Conservation (phyloP, 1,284 basidiomycete species). For the Volvariella volvacea region DNA sequence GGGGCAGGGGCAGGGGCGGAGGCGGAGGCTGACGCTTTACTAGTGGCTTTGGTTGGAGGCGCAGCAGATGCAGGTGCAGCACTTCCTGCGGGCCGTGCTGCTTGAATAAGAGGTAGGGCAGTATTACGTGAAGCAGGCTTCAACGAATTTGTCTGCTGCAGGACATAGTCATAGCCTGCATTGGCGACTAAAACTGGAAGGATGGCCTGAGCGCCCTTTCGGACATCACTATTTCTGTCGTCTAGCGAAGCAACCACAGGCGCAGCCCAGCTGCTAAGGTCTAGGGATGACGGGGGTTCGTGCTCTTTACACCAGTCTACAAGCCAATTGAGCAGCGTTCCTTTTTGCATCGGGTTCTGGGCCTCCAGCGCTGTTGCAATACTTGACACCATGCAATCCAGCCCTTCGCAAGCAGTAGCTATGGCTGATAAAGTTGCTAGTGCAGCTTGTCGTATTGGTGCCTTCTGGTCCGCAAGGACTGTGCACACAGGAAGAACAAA, state of each 20-base stretch:
- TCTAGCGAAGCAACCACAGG: conserved; percentile 83
- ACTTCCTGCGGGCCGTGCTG: conserved; percentile 43
- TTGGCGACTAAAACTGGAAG: conserved; percentile 75
- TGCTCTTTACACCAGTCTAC: conserved; percentile 74
- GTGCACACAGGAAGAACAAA: conserved; percentile 77
- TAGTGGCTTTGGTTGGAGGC: conserved; percentile 19
- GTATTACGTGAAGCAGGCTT: conserved; percentile 90
- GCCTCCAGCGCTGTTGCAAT: conserved; percentile 80
- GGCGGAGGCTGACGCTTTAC: conserved; percentile 15
- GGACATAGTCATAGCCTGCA: conserved; percentile 80
- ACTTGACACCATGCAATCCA: conserved; percentile 78
- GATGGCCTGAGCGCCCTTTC: conserved; percentile 84
- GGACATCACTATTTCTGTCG: conserved; percentile 87
- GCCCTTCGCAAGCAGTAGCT: conserved; percentile 75
- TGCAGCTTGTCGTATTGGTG: conserved; percentile 76
- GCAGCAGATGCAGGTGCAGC: conserved; percentile 18
- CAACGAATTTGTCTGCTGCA: conserved; percentile 80
- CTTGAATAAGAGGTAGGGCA: conserved; percentile 85
- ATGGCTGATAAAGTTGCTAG: conserved; percentile 79
- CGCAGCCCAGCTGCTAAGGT: conserved; percentile 67
- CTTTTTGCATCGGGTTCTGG: conserved; percentile 85
- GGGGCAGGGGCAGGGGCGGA: conserved; percentile 22
- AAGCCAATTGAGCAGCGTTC: conserved; percentile 83
- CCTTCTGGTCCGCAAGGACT: conserved; percentile 92
- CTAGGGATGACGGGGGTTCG: conserved; percentile 50